Percentiles rank a stretch among this genome's conserved stretches.
These are phyloP conservation scores for Ilex aquifolium DNA, from an alignment of 257 asterid genomes.

Conservation along the genomic window DNA sequence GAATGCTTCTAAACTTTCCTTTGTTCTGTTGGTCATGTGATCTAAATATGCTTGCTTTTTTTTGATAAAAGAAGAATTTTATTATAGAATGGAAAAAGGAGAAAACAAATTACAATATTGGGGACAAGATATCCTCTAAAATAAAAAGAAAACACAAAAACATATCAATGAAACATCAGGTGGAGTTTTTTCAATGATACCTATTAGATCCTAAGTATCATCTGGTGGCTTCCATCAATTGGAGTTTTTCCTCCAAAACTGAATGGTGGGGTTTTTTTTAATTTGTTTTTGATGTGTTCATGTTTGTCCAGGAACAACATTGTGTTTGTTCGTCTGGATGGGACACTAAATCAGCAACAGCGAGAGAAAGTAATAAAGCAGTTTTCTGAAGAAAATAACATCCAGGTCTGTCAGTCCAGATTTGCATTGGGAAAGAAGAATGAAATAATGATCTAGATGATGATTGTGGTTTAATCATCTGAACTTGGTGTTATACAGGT, in stretches of 20 bases:
- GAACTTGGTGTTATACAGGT: constrained; percentile 41
- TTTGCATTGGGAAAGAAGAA: background rate
- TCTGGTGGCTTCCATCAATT: no score
- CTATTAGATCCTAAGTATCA: no score
- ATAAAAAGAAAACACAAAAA: no score
- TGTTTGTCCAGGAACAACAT: constrained; percentile 48
- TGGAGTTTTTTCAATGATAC: no score
- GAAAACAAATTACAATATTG: no score
- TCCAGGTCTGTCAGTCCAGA: constrained; percentile 41
- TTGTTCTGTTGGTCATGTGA: no score
- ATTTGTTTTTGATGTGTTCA: constrained; percentile 3
- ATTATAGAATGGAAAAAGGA: no score
- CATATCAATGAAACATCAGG: no score
- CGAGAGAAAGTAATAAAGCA: constrained; percentile 83
- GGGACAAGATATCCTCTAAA: no score
- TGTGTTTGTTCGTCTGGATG: constrained; percentile 84
- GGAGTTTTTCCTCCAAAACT: background rate
- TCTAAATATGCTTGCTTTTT: no score
- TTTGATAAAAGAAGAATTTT: no score
- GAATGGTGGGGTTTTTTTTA: background rate
- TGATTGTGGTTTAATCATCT: background rate
- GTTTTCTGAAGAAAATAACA: constrained; percentile 73
- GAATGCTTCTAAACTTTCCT: no score
- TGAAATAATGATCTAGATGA: background rate
- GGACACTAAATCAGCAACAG: constrained; percentile 88